Evolutionary conservation across 2,329 filamentous ascomycete genomes (phyloP).

Genomic region (Thielaviopsis ethacetica): DNA sequence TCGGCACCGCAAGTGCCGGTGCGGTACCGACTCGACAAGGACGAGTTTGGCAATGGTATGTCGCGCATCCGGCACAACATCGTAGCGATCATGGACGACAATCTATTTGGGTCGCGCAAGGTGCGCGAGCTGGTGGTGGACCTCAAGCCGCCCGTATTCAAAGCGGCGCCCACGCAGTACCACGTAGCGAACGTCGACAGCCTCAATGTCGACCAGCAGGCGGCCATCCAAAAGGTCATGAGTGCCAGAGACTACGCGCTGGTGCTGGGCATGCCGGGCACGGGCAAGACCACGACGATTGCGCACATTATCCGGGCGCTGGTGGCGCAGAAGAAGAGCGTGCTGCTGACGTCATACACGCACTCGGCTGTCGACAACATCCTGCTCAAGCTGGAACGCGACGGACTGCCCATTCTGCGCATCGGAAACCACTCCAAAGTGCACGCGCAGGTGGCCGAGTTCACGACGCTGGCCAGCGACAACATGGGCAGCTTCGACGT

Average conservation of each 20-base stretch:
- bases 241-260: constrained; percentile 87
- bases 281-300: constrained; percentile 95
- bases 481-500: constrained; percentile 67
- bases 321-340: constrained; percentile 76
- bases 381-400: constrained; percentile 70
- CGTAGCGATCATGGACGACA: constrained; percentile 76
- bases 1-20: constrained; percentile 22
- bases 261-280: constrained; percentile 97
- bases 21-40: constrained; percentile 81
- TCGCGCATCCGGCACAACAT: constrained; percentile 87
- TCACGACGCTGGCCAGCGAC: constrained; percentile 61
- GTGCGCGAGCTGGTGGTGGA: constrained; percentile 72
- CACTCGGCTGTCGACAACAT: constrained; percentile 98
- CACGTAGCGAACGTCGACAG: constrained; percentile 39
- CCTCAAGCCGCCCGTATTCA: constrained; percentile 57
- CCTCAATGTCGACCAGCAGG: constrained; percentile 76
- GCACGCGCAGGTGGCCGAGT: constrained; percentile 72
- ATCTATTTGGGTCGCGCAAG: constrained; percentile 51
- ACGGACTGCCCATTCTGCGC: constrained; percentile 65
- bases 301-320: constrained; percentile 90
- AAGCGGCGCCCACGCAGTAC: constrained; percentile 45
- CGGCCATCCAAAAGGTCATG: constrained; percentile 88
- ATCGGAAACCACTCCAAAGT: constrained; percentile 74
- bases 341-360: constrained; percentile 87
- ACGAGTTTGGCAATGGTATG: constrained; percentile 98